phyloP scores from a whole-genome alignment of 371 early-diverging fungal genomes.

The Mortierella polycephala region DNA sequence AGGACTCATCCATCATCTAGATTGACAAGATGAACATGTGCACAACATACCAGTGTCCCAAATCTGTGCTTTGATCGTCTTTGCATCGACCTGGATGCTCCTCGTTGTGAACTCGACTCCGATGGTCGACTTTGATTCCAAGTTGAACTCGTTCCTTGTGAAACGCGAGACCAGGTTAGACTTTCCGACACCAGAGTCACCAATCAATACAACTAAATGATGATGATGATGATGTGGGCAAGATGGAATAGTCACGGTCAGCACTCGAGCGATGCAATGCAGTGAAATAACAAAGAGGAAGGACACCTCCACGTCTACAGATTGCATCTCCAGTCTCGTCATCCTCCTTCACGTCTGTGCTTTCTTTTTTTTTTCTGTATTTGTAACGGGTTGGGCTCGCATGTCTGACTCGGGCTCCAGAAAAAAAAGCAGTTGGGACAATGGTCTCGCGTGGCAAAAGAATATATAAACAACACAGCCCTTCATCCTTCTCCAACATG shows the following conservation, averaged over 20 bases:
- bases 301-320: no score
- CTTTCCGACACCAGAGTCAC: conserved; percentile 99
- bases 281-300: no score
- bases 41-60: conserved; percentile 93
- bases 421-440: no score
- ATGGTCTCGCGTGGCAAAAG: conserved; percentile 28
- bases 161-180: conserved; percentile 98
- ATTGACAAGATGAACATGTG: conserved; percentile 13
- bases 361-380: not conserved
- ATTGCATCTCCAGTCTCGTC: no score
- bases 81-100: conserved; percentile 95
- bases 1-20: conserved; percentile 1
- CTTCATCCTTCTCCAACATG: conserved; percentile 9
- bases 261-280: not conserved
- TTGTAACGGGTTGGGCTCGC: not conserved
- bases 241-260: not conserved
- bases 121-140: conserved; percentile 99
- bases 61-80: conserved; percentile 99
- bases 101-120: conserved; percentile 99
- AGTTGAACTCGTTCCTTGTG: conserved; percentile 97
- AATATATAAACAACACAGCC: conserved; percentile 11
- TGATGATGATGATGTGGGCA: not conserved
- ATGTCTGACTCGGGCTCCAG: not conserved
- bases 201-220: conserved; percentile 95
- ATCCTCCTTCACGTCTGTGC: not conserved